Base-by-base conservation (phyloP, 2,329 filamentous ascomycete species). In the Fusarium sp. region DNA sequence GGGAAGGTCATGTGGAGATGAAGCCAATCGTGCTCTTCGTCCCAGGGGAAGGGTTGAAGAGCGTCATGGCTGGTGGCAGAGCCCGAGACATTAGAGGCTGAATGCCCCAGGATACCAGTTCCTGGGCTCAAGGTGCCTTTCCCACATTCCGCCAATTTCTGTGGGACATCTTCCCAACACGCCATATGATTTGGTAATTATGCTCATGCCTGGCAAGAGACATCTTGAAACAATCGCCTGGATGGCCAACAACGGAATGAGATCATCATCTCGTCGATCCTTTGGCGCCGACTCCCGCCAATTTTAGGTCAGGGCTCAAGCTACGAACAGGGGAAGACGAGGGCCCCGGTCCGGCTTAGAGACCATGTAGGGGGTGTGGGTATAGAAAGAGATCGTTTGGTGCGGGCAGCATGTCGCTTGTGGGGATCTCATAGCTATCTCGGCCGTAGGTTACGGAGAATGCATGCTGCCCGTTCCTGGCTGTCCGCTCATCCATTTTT, bases 151-250 rank as follows among this genome's bases (percentile, higher is more conserved):
- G 62, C 65, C 49, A 61, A 35, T 40, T 59, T 66, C 48, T 67
- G 37, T 65, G 66, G 61, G 46, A 53, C 55, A 25, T 55, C 47
- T 46, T 48, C 51, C 46, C 48, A 64, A 56, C 27, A 37, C 48
- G 54, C 54, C 52, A 56, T 66, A 39, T 66, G 68, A 73, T 71
- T 73, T 66, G 68, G 58, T 54, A 62, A 50, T 49, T 50, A 17
- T 47, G 49, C 43, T 65, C 50, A 60, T 61, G 40, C 57, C 56
- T 56, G 54, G 54, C 33, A 52, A 62, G 46, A 56, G 51, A 62
- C 56, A 73, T 68, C 66, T 73, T 74, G 71, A 73, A 73, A 73
- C 71, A 73, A 73, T 73, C 71, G 66, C 71, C 71, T 69, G 68
- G 57, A 62, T 59, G 62, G 35, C 68, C 70, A 70, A 71, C 71